A percentile compares a stretch with the other conserved stretches of the same genome.
These are phyloP conservation scores for Kluyveromyces marxianus DNA, from an alignment of 1,139 yeast species.

Conservation along the genomic window DNA sequence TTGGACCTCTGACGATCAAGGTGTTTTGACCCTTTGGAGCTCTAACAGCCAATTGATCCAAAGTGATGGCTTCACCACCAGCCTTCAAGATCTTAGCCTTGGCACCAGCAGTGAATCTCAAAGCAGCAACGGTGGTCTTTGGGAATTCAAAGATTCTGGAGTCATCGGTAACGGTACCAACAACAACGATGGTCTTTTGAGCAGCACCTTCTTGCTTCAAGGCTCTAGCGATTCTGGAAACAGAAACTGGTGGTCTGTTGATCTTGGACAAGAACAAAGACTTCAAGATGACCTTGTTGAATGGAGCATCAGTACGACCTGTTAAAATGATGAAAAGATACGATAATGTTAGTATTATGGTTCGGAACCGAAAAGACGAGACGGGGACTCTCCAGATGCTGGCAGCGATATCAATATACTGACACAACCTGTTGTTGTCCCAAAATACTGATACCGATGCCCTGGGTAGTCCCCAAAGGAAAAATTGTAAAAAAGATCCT, in stretches of 20 bases:
- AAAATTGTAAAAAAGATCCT: constrained; percentile 20
- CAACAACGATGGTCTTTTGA: constrained; percentile 92
- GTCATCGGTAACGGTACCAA: constrained; percentile 99
- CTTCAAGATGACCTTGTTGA: constrained; percentile 95
- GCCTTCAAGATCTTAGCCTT: constrained; percentile 94
- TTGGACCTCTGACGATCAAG: constrained; percentile 96
- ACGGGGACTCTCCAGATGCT: background rate
- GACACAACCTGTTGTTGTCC: background rate
- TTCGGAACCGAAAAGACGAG: constrained; percentile 12
- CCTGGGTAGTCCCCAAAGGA: constrained; percentile 1
- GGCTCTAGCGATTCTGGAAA: constrained; percentile 84
- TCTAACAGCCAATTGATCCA: constrained; percentile 97
- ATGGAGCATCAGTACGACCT: constrained; percentile 98
- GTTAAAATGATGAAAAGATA: constrained; percentile 11
- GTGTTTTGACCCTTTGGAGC: constrained; percentile 99
- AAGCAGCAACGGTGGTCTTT: constrained; percentile 96
- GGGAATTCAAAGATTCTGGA: constrained; percentile 90
- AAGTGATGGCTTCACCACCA: constrained; percentile 99
- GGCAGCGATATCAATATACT: background rate
- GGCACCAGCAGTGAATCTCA: constrained; percentile 99
- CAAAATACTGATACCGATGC: background rate
- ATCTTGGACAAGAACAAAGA: constrained; percentile 94
- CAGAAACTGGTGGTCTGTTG: constrained; percentile 99
- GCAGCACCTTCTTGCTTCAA: constrained; percentile 78
- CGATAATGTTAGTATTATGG: constrained; percentile 10